Percentiles rank a stretch among this genome's conserved stretches.
Conservation (phyloP, 768 basidiomycete species). For the Crassisporium funariophilum region DNA sequence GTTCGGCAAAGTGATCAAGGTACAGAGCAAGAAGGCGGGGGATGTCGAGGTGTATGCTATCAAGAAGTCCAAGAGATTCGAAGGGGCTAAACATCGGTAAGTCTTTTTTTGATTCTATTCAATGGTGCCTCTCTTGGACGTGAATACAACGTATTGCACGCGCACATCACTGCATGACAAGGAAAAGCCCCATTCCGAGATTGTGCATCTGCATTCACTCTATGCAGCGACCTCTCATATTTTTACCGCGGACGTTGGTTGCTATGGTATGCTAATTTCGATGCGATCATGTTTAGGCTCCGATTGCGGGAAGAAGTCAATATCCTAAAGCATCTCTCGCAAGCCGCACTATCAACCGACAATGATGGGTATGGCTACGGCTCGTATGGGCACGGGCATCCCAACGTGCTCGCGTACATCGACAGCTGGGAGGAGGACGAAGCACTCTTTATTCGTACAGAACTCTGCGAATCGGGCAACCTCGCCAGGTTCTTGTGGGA, state of each 20-base stretch:
- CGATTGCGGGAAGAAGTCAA: conserved; percentile 95
- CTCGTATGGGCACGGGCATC: conserved; percentile 57
- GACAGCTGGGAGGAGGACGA: conserved; percentile 97
- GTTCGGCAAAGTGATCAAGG: conserved; percentile 92
- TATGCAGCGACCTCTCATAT: too few species aligned
- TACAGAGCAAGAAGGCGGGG: conserved; percentile 61
- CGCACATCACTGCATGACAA: too few species aligned
- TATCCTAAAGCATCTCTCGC: conserved; percentile 75
- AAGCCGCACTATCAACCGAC: conserved; percentile 40
- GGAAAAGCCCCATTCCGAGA: too few species aligned
- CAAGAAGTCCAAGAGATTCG: conserved; percentile 92
- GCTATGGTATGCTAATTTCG: conserved; percentile 29
- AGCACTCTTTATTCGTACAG: conserved; percentile 88
- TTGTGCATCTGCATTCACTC: too few species aligned
- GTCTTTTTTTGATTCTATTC: conserved; percentile 27
- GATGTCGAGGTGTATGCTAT: conserved; percentile 72
- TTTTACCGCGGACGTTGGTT: conserved; percentile 27
- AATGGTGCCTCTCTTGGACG: too few species aligned
- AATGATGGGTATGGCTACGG: too few species aligned
- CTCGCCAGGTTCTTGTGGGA: conserved; percentile 89
- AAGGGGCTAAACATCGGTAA: conserved; percentile 89
- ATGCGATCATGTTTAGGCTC: conserved; percentile 45
- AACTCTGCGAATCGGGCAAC: conserved; percentile 92
- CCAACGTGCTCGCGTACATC: conserved; percentile 85
- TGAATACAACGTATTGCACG: too few species aligned